Conservation (phyloP, 2,329 filamentous ascomycete species). For the Lizonia empirigonia region DNA sequence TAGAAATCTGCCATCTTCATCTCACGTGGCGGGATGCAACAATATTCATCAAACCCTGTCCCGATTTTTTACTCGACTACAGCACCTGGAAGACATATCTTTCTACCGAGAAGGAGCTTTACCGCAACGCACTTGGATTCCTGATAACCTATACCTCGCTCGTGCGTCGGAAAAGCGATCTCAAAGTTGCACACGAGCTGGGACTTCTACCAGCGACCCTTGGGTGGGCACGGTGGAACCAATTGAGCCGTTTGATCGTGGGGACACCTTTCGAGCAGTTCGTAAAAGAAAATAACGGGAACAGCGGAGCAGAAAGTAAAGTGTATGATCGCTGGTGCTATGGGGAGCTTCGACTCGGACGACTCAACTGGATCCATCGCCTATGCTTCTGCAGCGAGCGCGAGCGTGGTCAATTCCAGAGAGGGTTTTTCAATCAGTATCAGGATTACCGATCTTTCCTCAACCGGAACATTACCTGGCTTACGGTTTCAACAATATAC, state of each 20-base stretch:
- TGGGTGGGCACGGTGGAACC: not conserved
- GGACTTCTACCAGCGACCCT: not conserved
- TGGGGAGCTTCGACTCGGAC: slow-evolving; percentile 32
- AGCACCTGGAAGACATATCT: not conserved
- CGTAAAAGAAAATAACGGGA: too few species aligned
- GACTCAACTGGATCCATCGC: slow-evolving; percentile 35
- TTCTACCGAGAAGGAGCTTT: not conserved
- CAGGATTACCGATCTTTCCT: slow-evolving; percentile 34
- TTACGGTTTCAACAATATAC: slow-evolving; percentile 33
- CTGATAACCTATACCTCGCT: not conserved
- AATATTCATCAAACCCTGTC: not conserved
- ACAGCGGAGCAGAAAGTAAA: not conserved
- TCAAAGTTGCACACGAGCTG: not conserved
- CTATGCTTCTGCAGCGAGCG: slow-evolving; percentile 18
- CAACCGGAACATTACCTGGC: slow-evolving; percentile 30
- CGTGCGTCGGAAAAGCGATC: not conserved
- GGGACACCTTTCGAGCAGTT: not conserved
- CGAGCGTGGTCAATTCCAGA: not conserved
- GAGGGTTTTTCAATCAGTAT: slow-evolving; percentile 28
- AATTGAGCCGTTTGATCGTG: not conserved
- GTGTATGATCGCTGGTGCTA: slow-evolving; percentile 12
- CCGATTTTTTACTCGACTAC: not conserved
- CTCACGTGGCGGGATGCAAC: not conserved
- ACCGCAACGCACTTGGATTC: not conserved
- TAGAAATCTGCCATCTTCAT: not conserved